phyloP scores from a whole-genome alignment of 1,139 yeast species.

The Hanseniaspora uvarum region DNA sequence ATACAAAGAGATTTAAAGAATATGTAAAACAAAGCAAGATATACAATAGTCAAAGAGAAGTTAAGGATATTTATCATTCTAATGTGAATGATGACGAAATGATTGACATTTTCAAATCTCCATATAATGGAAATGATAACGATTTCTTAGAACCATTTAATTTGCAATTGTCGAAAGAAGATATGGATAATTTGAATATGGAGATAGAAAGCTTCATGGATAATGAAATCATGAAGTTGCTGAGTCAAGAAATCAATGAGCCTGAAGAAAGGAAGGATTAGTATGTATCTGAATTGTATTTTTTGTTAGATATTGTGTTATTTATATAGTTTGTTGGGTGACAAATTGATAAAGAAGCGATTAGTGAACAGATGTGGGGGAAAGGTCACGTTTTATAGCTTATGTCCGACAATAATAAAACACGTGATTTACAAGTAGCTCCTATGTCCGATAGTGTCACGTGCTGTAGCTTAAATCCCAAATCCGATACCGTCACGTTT shows the following conservation, averaged over 20 bases:
- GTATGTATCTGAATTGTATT: neutral
- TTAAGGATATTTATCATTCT: neutral
- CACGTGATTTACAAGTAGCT: too few relatives aligned
- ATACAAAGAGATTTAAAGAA: neutral
- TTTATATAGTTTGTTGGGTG: too few relatives aligned
- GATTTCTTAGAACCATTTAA: neutral
- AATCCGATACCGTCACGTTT: too few relatives aligned
- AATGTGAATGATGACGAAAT: too few relatives aligned
- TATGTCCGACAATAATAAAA: too few relatives aligned
- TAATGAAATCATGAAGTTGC: conserved; percentile 3
- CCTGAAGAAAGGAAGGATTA: neutral
- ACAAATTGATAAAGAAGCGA: too few relatives aligned
- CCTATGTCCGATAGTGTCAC: too few relatives aligned
- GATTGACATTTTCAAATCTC: neutral
- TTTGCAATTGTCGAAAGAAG: neutral
- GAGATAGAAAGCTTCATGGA: conserved; percentile 5
- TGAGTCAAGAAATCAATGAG: neutral
- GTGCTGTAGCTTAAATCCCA: too few relatives aligned
- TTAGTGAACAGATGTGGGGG: too few relatives aligned
- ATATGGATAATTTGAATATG: neutral
- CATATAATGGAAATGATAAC: neutral
- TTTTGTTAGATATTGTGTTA: too few relatives aligned
- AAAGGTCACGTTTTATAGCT: too few relatives aligned
- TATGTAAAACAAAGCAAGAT: neutral
- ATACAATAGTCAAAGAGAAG: neutral